A percentile compares a stretch with the other conserved stretches of the same genome.
Evolutionary conservation across 768 basidiomycete species (phyloP).

Genomic region (Termitomyces sp.): DNA sequence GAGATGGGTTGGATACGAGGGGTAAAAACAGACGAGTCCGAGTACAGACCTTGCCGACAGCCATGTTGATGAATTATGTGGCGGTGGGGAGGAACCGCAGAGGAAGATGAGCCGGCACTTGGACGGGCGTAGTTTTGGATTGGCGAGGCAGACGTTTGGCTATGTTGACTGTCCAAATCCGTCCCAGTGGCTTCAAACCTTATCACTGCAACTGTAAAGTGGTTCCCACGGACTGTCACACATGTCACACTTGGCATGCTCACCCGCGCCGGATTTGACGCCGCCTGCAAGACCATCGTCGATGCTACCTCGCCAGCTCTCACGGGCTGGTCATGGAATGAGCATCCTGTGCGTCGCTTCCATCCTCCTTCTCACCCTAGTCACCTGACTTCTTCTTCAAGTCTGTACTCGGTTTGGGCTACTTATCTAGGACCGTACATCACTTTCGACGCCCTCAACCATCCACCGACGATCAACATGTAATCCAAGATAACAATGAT

Average conservation of each 20-base stretch:
- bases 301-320: slow-evolving; percentile 8
- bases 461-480: slow-evolving; percentile 14
- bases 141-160: slow-evolving; percentile 18
- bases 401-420: slow-evolving; percentile 36
- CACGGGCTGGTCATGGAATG: slow-evolving; percentile 55
- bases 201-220: slow-evolving; percentile 44
- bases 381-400: slow-evolving; percentile 11
- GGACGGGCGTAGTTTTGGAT: slow-evolving; percentile 43
- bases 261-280: slow-evolving; percentile 55
- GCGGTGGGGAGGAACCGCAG: slow-evolving; percentile 34
- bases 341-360: slow-evolving; percentile 44
- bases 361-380: background rate
- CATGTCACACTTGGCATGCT: slow-evolving; percentile 29
- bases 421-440: slow-evolving; percentile 34
- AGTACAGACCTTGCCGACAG: slow-evolving; percentile 76
- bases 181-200: slow-evolving; percentile 57
- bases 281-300: slow-evolving; percentile 49
- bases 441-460: slow-evolving; percentile 15
- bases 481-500: slow-evolving; percentile 31
- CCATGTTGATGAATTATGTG: slow-evolving; percentile 53
- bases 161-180: slow-evolving; percentile 22
- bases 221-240: slow-evolving; percentile 37
- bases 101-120: slow-evolving; percentile 36
- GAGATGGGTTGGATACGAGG: background rate
- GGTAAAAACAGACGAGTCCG: background rate